Evolutionary conservation across 192 early-diverging fungal species (phyloP).

Genomic region (Chytriomyces sp.): DNA sequence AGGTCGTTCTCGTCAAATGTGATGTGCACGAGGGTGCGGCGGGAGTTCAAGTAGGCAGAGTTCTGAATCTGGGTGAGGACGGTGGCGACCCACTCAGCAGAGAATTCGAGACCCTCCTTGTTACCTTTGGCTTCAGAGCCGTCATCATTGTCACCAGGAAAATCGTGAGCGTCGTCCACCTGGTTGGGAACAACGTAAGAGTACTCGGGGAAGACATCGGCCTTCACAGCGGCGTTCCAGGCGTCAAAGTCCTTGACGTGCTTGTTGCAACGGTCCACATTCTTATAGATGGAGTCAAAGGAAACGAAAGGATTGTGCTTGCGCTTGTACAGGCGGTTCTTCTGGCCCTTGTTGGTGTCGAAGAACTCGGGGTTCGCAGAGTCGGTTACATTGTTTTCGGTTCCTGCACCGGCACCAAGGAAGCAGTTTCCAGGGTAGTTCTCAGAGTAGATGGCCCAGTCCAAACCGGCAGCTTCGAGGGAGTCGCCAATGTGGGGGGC

Average conservation of each 20-base stretch:
- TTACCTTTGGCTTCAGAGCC: not conserved
- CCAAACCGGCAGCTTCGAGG: too few species aligned
- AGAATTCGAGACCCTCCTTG: not conserved
- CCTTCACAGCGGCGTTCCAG: slow-evolving; percentile 3
- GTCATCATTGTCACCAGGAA: too few species aligned
- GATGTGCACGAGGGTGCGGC: slow-evolving; percentile 6
- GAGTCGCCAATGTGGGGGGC: too few species aligned
- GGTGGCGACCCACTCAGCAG: not conserved
- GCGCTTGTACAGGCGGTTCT: too few species aligned
- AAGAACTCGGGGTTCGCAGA: too few species aligned
- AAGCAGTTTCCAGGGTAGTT: slow-evolving; percentile 22
- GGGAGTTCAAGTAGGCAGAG: slow-evolving; percentile 13
- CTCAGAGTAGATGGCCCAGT: slow-evolving; percentile 17
- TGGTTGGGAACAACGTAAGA: slow-evolving; percentile 16
- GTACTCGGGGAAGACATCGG: slow-evolving; percentile 11
- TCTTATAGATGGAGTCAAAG: not conserved
- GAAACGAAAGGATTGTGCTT: too few species aligned
- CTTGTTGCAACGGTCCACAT: not conserved
- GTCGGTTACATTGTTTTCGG: not conserved
- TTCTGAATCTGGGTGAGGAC: not conserved
- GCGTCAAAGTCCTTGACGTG: not conserved
- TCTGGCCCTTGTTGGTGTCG: too few species aligned
- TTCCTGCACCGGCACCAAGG: not conserved
- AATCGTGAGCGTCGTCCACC: slow-evolving; percentile 12
- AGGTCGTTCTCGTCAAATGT: too few species aligned